phyloP scores from a whole-genome alignment of 768 basidiomycete genomes.

The Leccinum rimulosum region DNA sequence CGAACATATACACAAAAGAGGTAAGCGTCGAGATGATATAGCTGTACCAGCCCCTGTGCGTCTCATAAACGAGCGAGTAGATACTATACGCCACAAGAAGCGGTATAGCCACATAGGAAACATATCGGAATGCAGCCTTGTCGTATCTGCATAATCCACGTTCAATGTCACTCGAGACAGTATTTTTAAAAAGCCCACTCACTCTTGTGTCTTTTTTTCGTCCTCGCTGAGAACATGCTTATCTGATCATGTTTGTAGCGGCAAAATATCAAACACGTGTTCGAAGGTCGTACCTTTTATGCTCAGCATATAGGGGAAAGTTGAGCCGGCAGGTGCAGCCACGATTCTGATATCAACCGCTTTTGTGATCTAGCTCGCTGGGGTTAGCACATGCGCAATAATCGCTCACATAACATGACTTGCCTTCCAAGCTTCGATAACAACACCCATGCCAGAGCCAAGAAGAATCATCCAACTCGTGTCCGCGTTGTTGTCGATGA shows the following conservation, averaged over 20 bases:
- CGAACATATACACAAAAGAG: constrained; percentile 94
- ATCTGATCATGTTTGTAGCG: constrained; percentile 43
- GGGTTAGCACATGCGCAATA: constrained; percentile 14
- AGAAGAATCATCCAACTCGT: constrained; percentile 98
- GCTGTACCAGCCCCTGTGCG: constrained; percentile 94
- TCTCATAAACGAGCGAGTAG: constrained; percentile 79
- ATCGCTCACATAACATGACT: constrained; percentile 16
- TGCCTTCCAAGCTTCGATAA: constrained; percentile 95
- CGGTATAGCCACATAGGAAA: constrained; percentile 87
- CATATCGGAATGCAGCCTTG: constrained; percentile 90
- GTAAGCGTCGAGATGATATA: constrained; percentile 92
- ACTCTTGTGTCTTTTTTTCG: constrained; percentile 98
- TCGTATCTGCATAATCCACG: constrained; percentile 60
- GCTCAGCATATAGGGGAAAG: constrained; percentile 74
- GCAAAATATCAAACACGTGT: constrained; percentile 12
- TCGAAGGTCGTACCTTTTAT: constrained; percentile 63
- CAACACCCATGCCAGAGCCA: constrained; percentile 75
- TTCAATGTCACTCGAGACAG: constrained; percentile 28
- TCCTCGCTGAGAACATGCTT: constrained; percentile 96
- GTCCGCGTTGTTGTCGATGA: constrained; percentile 92
- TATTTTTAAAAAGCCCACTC: constrained; percentile 31
- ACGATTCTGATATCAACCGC: constrained; percentile 84
- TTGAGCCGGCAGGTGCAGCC: constrained; percentile 57
- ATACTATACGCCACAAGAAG: constrained; percentile 71
- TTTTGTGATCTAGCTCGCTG: constrained; percentile 64